Evolutionary conservation across 2,329 filamentous ascomycete genomes (phyloP).

Genomic region (Penicillium brasilianum): DNA sequence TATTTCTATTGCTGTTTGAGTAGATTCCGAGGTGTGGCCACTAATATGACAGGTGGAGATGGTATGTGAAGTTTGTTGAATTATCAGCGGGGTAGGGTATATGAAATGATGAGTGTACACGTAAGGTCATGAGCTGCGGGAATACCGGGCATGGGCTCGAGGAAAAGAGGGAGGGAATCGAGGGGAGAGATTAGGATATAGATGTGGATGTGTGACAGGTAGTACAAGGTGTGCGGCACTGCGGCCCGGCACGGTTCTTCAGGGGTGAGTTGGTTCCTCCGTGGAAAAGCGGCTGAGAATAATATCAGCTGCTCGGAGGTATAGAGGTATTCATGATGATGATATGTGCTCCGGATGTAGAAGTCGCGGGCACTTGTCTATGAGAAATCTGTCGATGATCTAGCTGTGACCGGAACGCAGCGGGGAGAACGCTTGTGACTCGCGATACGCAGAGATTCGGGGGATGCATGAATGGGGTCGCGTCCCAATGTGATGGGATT

Average conservation of each 20-base stretch:
- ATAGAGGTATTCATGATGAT: neutral
- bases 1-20: neutral
- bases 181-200: conserved; percentile 2
- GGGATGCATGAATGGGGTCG: neutral
- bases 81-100: conserved; percentile 26
- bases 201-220: neutral
- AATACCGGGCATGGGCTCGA: conserved; percentile 3
- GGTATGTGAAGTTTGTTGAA: neutral
- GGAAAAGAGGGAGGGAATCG: neutral
- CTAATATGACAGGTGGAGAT: neutral
- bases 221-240: neutral
- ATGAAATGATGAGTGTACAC: conserved; percentile 32
- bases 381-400: neutral
- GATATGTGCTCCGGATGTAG: neutral
- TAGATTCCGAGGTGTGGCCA: neutral
- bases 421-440: neutral
- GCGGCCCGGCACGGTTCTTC: neutral
- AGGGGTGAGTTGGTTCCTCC: neutral
- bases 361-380: neutral
- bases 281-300: neutral
- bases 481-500: neutral
- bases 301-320: neutral
- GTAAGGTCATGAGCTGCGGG: conserved; percentile 27
- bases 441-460: neutral
- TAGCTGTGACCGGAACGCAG: conserved; percentile 5